A percentile compares a stretch with the other conserved stretches of the same genome.
Evolutionary conservation across 306 rosid species (phyloP).

Genomic region (Arachis stenosperma): DNA sequence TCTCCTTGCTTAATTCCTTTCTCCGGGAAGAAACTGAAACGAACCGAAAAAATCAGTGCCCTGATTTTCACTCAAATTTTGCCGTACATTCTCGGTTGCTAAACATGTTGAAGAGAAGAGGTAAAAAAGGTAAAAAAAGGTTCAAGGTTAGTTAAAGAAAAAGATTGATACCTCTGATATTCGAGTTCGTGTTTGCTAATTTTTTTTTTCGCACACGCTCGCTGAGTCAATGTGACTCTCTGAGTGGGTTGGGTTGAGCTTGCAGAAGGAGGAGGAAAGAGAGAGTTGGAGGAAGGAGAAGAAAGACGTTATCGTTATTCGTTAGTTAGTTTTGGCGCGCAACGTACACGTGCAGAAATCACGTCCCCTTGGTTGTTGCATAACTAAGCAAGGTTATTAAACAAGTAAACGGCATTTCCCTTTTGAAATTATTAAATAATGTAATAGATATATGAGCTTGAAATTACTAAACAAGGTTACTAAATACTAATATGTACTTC

Average conservation of each 20-base stretch:
- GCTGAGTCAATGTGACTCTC: neutral
- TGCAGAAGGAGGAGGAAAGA: too few relatives aligned
- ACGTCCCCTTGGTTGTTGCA: neutral
- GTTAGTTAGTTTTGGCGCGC: slow-evolving; percentile 46
- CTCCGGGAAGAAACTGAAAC: slow-evolving; percentile 7
- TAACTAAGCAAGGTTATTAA: neutral
- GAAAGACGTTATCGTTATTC: neutral
- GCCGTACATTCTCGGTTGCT: slow-evolving; percentile 36
- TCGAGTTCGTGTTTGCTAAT: neutral
- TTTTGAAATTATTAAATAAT: too few relatives aligned
- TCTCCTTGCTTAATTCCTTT: slow-evolving; percentile 27
- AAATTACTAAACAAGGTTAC: too few relatives aligned
- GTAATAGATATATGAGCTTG: too few relatives aligned
- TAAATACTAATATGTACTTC: too few relatives aligned
- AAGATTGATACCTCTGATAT: neutral
- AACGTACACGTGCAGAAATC: neutral
- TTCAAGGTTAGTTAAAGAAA: slow-evolving; percentile 18
- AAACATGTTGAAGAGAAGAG: slow-evolving; percentile 14
- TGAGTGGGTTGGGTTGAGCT: too few relatives aligned
- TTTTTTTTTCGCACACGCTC: neutral
- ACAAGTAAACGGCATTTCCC: neutral
- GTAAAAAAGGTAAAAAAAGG: neutral
- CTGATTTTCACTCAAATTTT: slow-evolving; percentile 19
- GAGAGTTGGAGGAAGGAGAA: neutral
- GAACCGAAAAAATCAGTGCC: neutral